Base-by-base conservation (phyloP, 2,329 filamentous ascomycete species). In the Beauveria scarabaeidicola region DNA sequence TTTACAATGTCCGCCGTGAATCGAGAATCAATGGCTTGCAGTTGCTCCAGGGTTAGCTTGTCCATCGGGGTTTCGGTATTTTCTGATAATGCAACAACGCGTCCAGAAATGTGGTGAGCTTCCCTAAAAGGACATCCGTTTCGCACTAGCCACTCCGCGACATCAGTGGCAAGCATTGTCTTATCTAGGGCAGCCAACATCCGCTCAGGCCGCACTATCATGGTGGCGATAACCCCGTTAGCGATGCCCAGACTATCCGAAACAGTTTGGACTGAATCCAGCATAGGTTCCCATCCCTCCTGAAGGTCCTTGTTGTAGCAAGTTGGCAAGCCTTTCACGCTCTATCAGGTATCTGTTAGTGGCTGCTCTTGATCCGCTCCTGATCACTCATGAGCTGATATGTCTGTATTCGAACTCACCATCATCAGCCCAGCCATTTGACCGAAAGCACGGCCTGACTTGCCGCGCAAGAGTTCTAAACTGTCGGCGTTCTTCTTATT, bases 401-500 rank as follows among this genome's bases (percentile, higher is more conserved):
- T 68, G 58, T 66, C 27, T 25, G 52, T 66, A 67, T 66, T 48
- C 32, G 60, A 51, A 68, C 66, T 69, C 60, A 68, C 65, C 72
- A 90, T 84, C 66, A 93, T 82, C 11, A 94, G 75, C 41, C 89
- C 90, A 5, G 88, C 83, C 84, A 93, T 89, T 64, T 91, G 87
- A 27, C 90, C 91, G 68, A 95, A 93, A 3, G 85, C 81, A 65
- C 88, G 81, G 1, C 89, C 90, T 53, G 79, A 79, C 77, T 93
- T 94, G 52, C 89, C 89, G 13, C 89, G 82, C 52, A 93, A 79
- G 13, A 93, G 65, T 64, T 78, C 78, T 8, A 94, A 78, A n/a
- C 81, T 85, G 73, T 94, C 90, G 1, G 82, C 79, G 73, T 93
- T 93, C 78, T 91, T 90, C 82, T 93, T 94, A 71, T 94, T 86